These are phyloP conservation scores for Penicillium cinerascens DNA, from an alignment of 495 filamentous ascomycete species.

Conservation along the genomic window DNA sequence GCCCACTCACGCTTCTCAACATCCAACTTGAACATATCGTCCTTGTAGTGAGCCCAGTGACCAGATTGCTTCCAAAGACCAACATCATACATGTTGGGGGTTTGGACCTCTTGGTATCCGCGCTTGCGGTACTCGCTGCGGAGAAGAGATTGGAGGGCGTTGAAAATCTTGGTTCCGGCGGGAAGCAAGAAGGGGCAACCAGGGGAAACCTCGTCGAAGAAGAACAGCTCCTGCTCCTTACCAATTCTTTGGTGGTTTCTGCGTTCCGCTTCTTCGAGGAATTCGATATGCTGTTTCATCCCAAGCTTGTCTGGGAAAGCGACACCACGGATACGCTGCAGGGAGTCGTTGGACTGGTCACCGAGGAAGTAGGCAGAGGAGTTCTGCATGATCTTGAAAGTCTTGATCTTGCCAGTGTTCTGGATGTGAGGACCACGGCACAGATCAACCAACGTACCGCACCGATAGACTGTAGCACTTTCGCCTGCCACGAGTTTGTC, in stretches of 20 bases:
- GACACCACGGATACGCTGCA: conserved; percentile 94
- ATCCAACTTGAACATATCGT: conserved; percentile 94
- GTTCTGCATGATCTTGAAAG: conserved; percentile 93
- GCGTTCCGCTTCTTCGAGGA: conserved; percentile 92
- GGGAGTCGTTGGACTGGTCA: conserved; percentile 84
- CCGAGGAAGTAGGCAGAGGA: conserved; percentile 96
- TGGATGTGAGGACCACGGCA: conserved; percentile 84
- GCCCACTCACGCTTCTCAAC: conserved; percentile 78
- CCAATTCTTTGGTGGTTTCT: conserved; percentile 91
- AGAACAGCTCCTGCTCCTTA: conserved; percentile 92
- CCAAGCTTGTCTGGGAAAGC: conserved; percentile 96
- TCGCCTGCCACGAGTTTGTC: conserved; percentile 89
- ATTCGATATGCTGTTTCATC: conserved; percentile 85
- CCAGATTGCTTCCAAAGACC: conserved; percentile 90
- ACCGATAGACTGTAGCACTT: conserved; percentile 89
- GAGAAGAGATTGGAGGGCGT: conserved; percentile 75
- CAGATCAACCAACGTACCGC: conserved; percentile 74
- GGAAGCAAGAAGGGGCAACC: conserved; percentile 94
- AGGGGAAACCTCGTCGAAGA: conserved; percentile 88
- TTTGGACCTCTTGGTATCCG: conserved; percentile 90
- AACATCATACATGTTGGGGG: conserved; percentile 93
- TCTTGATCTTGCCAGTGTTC: conserved; percentile 86
- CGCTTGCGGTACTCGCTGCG: conserved; percentile 87
- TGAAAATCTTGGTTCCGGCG: conserved; percentile 88
- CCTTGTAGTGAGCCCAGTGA: conserved; percentile 92